Conservation (phyloP, 371 early-diverging fungal species). For the Lichtheimia corymbifera region DNA sequence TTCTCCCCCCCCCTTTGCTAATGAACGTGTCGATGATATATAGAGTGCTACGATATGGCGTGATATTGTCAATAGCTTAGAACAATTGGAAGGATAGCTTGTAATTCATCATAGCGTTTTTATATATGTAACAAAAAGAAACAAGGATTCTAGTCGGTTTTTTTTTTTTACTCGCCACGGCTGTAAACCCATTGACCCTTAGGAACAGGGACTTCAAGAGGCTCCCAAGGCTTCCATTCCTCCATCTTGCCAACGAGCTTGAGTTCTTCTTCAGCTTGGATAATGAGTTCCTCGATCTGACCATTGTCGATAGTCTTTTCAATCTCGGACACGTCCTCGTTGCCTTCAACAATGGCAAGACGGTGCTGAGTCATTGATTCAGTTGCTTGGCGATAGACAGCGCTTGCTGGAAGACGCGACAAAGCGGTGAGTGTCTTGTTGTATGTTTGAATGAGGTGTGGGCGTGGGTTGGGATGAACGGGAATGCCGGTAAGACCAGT, state of each 20-base stretch:
- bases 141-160: too few relatives aligned
- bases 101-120: neutral
- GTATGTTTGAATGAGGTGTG: slow-evolving; percentile 83
- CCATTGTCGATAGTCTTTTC: slow-evolving; percentile 78
- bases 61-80: slow-evolving; percentile 63
- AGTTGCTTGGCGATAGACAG: slow-evolving; percentile 85
- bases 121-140: too few relatives aligned
- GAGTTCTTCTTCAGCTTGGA: slow-evolving; percentile 87
- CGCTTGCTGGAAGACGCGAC: slow-evolving; percentile 72
- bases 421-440: slow-evolving; percentile 70
- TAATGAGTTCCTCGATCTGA: slow-evolving; percentile 91
- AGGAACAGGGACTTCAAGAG: slow-evolving; percentile 77
- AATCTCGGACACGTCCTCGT: slow-evolving; percentile 71
- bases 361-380: slow-evolving; percentile 79
- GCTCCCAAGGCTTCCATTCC: slow-evolving; percentile 86
- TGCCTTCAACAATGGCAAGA: slow-evolving; percentile 71
- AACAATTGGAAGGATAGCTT: slow-evolving; percentile 22
- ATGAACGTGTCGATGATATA: neutral
- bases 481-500: slow-evolving; percentile 86
- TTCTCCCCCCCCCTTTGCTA: neutral
- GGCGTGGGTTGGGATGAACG: slow-evolving; percentile 87
- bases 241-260: slow-evolving; percentile 79
- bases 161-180: slow-evolving; percentile 32
- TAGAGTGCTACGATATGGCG: slow-evolving; percentile 67
- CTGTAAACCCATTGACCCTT: slow-evolving; percentile 83